Conservation (phyloP, 2,329 filamentous ascomycete genomes). For the Colletotrichum agaves region DNA sequence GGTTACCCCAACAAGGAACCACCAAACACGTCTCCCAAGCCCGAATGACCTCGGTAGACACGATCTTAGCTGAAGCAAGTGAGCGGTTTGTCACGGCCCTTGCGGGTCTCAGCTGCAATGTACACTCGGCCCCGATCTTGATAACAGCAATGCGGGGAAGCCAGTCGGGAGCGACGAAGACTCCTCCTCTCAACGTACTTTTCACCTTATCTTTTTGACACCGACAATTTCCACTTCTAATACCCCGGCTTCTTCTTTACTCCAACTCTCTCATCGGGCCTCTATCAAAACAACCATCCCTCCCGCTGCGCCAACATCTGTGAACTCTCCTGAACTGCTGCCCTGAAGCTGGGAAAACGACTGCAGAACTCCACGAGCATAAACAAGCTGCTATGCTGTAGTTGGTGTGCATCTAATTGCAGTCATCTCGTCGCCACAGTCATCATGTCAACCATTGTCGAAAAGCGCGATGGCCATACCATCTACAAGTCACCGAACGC, state of each 20-base stretch:
- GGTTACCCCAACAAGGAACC: conserved; percentile 29
- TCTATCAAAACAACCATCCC: neutral
- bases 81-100: conserved; percentile 28
- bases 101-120: conserved; percentile 5
- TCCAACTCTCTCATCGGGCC: neutral
- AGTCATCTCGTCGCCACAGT: too few species aligned
- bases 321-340: too few species aligned
- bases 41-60: conserved; percentile 16
- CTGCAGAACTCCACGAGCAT: neutral
- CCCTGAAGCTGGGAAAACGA: too few species aligned
- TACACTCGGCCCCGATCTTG: conserved; percentile 11
- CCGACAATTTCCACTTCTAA: neutral
- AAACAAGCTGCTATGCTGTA: neutral
- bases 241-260: neutral
- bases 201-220: neutral
- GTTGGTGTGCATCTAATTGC: too few species aligned
- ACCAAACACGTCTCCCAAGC: conserved; percentile 10
- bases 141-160: conserved; percentile 31
- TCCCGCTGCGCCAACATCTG: too few species aligned
- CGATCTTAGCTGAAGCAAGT: neutral
- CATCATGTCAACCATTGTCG: conserved; percentile 34
- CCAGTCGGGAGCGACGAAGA: neutral
- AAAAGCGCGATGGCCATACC: conserved; percentile 40
- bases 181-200: neutral
- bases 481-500: conserved; percentile 50